phyloP scores from a whole-genome alignment of 805 yeast species.

The Deakozyma indianensis region DNA sequence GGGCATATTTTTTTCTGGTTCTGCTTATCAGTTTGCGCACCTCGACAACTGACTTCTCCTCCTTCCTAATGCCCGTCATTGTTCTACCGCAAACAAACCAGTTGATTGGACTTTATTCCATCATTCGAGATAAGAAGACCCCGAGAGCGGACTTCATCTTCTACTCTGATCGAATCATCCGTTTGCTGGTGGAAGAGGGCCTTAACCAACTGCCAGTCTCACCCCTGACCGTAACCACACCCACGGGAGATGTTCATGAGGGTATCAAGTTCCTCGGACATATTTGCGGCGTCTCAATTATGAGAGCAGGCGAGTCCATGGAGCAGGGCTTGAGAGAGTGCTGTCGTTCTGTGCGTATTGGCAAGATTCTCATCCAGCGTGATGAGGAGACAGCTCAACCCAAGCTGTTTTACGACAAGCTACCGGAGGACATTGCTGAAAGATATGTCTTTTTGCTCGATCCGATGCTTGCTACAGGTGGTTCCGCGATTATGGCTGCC shows the following conservation, averaged over 20 bases:
- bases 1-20: too few species aligned
- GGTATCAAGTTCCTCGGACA: constrained; percentile 82
- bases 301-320: constrained; percentile 98
- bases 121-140: constrained; percentile 72
- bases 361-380: constrained; percentile 92
- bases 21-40: too few species aligned
- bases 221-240: constrained; percentile 51
- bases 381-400: constrained; percentile 97
- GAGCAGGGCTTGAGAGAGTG: constrained; percentile 97
- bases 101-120: constrained; percentile 71
- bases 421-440: constrained; percentile 82
- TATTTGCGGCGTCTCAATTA: constrained; percentile 95
- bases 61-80: constrained; percentile 26
- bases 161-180: constrained; percentile 87
- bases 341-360: constrained; percentile 90
- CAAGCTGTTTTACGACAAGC: constrained; percentile 79
- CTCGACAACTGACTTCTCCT: not conserved
- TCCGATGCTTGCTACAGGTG: constrained; percentile 98
- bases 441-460: constrained; percentile 85
- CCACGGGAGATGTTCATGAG: constrained; percentile 52
- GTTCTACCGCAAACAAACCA: constrained; percentile 83
- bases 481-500: constrained; percentile 94
- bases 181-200: constrained; percentile 90
- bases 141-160: constrained; percentile 86
- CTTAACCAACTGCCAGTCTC: constrained; percentile 88